Evolutionary conservation across 2,329 filamentous ascomycete species (phyloP).

Genomic region (Microcyclospora tardicrescens): DNA sequence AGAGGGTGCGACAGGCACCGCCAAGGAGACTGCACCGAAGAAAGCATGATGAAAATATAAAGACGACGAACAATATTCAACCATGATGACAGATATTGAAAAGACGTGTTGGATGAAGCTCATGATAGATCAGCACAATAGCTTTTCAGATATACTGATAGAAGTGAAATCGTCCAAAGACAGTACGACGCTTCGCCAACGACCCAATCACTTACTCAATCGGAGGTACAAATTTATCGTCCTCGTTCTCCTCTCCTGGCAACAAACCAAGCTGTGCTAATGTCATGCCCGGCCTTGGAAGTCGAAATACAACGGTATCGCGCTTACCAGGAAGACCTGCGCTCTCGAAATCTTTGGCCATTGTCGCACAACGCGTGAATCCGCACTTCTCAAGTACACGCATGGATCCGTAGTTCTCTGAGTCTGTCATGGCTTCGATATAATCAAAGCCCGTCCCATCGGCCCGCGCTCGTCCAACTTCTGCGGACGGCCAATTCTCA

Average conservation of each 20-base stretch:
- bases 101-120: no score
- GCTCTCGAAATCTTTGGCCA: constrained; percentile 28
- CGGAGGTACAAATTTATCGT: constrained; percentile 5
- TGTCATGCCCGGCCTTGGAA: constrained; percentile 16
- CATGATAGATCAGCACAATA: no score
- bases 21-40: no score
- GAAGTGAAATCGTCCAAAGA: no score
- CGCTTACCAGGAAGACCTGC: constrained; percentile 19
- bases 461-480: not conserved
- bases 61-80: no score
- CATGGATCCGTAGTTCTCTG: constrained; percentile 40
- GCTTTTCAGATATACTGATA: no score
- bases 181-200: no score
- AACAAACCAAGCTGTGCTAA: constrained; percentile 13
- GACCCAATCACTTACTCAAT: constrained; percentile 3
- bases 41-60: no score
- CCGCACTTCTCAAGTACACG: constrained; percentile 45
- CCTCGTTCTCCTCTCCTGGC: not conserved
- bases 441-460: constrained; percentile 21
- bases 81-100: no score
- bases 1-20: constrained; percentile 9
- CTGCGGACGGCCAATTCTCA: constrained; percentile 21
- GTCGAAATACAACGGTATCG: constrained; percentile 25
- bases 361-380: constrained; percentile 36
- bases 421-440: constrained; percentile 35